Conservation (phyloP, 257 asterid genomes). For the Lycium barbarum region DNA sequence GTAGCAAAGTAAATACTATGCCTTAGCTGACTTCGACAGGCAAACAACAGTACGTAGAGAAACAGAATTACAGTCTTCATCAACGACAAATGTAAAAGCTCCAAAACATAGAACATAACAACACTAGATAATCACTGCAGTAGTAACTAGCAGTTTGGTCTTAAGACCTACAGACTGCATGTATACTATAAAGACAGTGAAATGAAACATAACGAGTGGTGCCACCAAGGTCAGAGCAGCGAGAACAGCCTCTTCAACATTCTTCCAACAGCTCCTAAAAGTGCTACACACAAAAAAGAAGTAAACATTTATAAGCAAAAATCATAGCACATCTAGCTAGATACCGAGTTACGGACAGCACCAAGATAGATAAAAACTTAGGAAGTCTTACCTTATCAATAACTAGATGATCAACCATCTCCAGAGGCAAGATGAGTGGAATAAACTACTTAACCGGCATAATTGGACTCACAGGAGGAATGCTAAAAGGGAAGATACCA, state of each 20-base stretch:
- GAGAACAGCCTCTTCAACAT: background rate
- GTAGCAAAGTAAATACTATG: background rate
- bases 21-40: background rate
- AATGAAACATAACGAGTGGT: background rate
- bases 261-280: slow-evolving; percentile 2
- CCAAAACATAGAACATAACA: background rate
- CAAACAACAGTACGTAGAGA: background rate
- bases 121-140: slow-evolving; percentile 17
- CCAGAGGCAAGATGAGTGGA: slow-evolving; percentile 16
- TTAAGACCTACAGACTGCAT: background rate
- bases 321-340: background rate
- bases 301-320: background rate
- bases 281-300: background rate
- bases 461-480: slow-evolving; percentile 2
- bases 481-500: background rate
- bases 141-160: background rate
- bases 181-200: background rate
- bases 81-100: background rate
- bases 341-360: background rate
- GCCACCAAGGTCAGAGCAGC: background rate
- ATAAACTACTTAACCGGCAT: background rate
- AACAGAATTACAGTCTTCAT: background rate
- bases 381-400: slow-evolving; percentile 14
- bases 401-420: background rate
- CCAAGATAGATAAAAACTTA: background rate